phyloP scores from a whole-genome alignment of 1,139 yeast species.

The Kurtzmaniella quercitrusa region DNA sequence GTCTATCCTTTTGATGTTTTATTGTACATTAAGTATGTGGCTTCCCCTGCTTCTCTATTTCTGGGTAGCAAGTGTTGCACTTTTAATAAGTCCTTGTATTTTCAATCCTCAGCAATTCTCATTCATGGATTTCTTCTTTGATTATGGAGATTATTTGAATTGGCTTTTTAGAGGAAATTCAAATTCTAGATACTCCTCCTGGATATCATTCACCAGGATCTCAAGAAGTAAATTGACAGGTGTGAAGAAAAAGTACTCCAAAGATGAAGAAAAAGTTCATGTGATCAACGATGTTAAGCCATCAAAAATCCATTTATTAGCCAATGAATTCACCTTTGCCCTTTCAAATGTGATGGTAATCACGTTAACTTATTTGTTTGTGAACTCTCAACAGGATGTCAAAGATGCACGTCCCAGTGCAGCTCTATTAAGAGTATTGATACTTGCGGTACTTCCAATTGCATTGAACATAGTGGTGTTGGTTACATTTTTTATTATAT shows the following conservation, averaged over 20 bases:
- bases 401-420: constrained; percentile 24
- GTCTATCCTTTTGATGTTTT: constrained; percentile 35
- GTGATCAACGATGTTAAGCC: constrained; percentile 35
- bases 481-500: constrained; percentile 33
- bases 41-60: constrained; percentile 40
- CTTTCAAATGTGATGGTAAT: constrained; percentile 24
- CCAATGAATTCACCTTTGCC: constrained; percentile 28
- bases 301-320: constrained; percentile 29
- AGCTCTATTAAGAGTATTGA: constrained; percentile 33
- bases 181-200: constrained; percentile 23
- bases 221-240: constrained; percentile 44
- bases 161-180: constrained; percentile 49
- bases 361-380: constrained; percentile 38
- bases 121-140: constrained; percentile 46
- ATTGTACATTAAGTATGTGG: constrained; percentile 47
- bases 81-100: constrained; percentile 45
- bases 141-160: constrained; percentile 35
- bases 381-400: constrained; percentile 41
- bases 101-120: constrained; percentile 51
- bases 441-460: constrained; percentile 48
- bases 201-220: constrained; percentile 36
- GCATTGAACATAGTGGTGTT: constrained; percentile 36
- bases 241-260: constrained; percentile 24
- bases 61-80: constrained; percentile 45
- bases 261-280: constrained; percentile 18